Percentiles rank a stretch among this genome's conserved stretches.
These are phyloP conservation scores for Elaeis guineensis DNA, from an alignment of 176 grass and related monocot species.

Conservation along the genomic window DNA sequence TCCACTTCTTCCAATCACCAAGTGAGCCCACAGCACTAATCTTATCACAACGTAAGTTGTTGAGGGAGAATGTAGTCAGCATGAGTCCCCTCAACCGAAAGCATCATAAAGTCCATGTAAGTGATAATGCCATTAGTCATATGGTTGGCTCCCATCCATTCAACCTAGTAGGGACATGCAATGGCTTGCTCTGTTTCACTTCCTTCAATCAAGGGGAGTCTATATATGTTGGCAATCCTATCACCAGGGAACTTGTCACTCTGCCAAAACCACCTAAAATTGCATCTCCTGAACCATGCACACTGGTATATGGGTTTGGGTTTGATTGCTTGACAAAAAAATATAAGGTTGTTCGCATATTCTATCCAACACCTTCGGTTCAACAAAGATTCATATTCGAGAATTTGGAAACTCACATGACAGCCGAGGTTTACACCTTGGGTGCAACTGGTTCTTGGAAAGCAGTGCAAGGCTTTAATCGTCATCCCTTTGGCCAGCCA, in stretches of 20 bases:
- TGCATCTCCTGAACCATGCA: background rate
- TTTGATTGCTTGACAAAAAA: background rate
- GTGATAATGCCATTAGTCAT: background rate
- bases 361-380: background rate
- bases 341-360: conserved; percentile 5
- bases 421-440: conserved; percentile 2
- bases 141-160: background rate
- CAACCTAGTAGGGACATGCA: conserved; percentile 7
- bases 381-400: background rate
- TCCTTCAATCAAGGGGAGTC: background rate
- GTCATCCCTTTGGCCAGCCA: background rate
- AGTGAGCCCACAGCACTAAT: background rate
- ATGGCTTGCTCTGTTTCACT: conserved; percentile 6
- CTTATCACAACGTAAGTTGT: background rate
- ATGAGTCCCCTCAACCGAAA: background rate
- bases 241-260: background rate
- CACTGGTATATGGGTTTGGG: conserved; percentile 4
- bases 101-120: background rate
- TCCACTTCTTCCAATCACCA: conserved; percentile 1
- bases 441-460: conserved; percentile 2
- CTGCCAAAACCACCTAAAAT: background rate
- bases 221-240: background rate
- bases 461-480: background rate
- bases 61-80: conserved; percentile 6
- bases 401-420: no score